Conservation (phyloP, 2,329 filamentous ascomycete species). For the Verticillium alfalfae region DNA sequence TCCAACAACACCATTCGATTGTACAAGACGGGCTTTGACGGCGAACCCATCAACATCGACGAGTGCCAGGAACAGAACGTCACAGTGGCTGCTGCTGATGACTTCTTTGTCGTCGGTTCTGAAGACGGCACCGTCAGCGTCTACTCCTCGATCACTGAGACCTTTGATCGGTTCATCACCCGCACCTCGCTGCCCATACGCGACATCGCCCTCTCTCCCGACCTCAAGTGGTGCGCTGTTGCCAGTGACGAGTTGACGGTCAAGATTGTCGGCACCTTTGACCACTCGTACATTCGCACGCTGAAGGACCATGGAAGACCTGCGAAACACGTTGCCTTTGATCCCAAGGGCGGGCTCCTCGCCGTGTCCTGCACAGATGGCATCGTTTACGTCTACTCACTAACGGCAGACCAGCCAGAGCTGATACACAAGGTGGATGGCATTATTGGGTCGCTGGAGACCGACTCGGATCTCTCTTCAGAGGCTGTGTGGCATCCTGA, state of each 20-base stretch:
- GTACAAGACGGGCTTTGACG: slow-evolving; percentile 86
- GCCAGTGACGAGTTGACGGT: slow-evolving; percentile 95
- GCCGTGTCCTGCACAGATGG: slow-evolving; percentile 86
- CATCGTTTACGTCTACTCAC: slow-evolving; percentile 81
- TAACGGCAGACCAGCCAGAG: slow-evolving; percentile 72
- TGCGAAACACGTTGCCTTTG: slow-evolving; percentile 89
- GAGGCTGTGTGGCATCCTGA: slow-evolving; percentile 88
- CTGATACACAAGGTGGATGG: slow-evolving; percentile 81
- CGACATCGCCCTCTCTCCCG: slow-evolving; percentile 76
- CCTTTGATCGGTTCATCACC: slow-evolving; percentile 76
- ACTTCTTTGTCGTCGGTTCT: slow-evolving; percentile 82
- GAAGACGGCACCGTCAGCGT: slow-evolving; percentile 96
- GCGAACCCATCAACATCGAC: slow-evolving; percentile 88
- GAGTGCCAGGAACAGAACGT: slow-evolving; percentile 84
- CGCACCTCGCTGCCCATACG: slow-evolving; percentile 81
- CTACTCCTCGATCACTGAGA: slow-evolving; percentile 71
- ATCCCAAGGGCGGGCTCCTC: slow-evolving; percentile 69
- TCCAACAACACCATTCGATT: slow-evolving; percentile 91
- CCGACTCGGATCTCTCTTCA: slow-evolving; percentile 70
- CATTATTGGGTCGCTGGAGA: slow-evolving; percentile 72
- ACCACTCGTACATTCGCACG: slow-evolving; percentile 70
- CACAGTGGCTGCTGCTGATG: slow-evolving; percentile 66
- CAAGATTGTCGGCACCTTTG: slow-evolving; percentile 77
- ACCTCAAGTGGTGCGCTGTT: slow-evolving; percentile 84
- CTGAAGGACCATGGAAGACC: slow-evolving; percentile 79